Evolutionary conservation across 1,284 basidiomycete genomes (phyloP).

Genomic region (Cystobasidiaceae sp.): DNA sequence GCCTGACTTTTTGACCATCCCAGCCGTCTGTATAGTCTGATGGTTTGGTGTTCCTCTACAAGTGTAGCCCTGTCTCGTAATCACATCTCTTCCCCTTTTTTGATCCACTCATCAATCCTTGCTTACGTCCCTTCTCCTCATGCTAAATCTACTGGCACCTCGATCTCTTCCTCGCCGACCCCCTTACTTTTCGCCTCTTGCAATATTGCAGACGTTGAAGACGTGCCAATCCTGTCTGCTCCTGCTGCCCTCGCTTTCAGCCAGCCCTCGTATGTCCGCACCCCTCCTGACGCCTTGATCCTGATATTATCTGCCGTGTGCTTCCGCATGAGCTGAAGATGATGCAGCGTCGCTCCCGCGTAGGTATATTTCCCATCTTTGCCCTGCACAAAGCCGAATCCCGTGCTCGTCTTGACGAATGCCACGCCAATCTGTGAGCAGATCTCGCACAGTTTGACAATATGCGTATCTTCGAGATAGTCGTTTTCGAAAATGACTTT

Average conservation of each 20-base stretch:
- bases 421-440: slow-evolving; percentile 37
- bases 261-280: slow-evolving; percentile 38
- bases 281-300: slow-evolving; percentile 40
- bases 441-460: slow-evolving; percentile 39
- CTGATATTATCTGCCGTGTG: slow-evolving; percentile 30
- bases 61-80: no score
- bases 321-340: slow-evolving; percentile 39
- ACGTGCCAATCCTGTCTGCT: slow-evolving; percentile 37
- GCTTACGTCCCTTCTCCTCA: no score
- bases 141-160: no score
- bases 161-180: slow-evolving; percentile 33
- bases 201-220: slow-evolving; percentile 36
- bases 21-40: no score
- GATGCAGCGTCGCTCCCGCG: slow-evolving; percentile 36
- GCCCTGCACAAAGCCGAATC: slow-evolving; percentile 39
- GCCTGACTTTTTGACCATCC: slow-evolving; percentile 7
- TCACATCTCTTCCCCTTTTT: no score
- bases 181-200: slow-evolving; percentile 36
- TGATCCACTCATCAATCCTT: no score
- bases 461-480: slow-evolving; percentile 37
- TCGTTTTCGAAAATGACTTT: slow-evolving; percentile 42
- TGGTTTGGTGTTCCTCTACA: no score
- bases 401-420: slow-evolving; percentile 41
- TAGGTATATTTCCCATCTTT: slow-evolving; percentile 36
- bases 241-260: slow-evolving; percentile 38